Base-by-base conservation (phyloP, 768 basidiomycete genomes). In the Lactarius pseudohatsudake region DNA sequence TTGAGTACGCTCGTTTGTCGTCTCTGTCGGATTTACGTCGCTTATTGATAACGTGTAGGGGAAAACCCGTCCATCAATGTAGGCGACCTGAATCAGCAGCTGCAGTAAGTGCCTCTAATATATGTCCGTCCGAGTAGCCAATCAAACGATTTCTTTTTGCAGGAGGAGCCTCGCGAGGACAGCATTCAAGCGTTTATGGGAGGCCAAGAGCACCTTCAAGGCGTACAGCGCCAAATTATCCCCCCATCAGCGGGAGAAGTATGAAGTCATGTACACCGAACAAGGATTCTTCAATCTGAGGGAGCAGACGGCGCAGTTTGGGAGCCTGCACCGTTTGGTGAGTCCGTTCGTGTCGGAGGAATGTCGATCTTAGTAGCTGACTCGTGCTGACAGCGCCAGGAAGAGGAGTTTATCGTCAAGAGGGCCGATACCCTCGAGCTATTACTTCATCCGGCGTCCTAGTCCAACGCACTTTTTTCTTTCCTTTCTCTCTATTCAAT, bases 61-160 rank as follows among this genome's bases (percentile, higher is more conserved):
- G 43, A 59, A 28, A 22, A 63, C 20, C 65, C 65, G 28, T 20
- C 16, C 28, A 59, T 66, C 40, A 62, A 45, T 5, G 16, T 66
- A 30, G 61, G 50, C 15, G 65, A 43, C 22, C 32, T 66, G 40
- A 50, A 66, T 10, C 30, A 45, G 16, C 47, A 41, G 38, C 10
- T 66, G 18, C 41, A 62, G 65, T 66, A 62, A 45, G 65, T 62
- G 6, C 18, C 55, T 9, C 18, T 43, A 7, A 54, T 28, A 9
- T 13, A 6, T 59, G 20, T 34, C 16, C 30, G 8, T n/a, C n/a
- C n/a, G n/a, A n/a, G n/a, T n/a, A n/a, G n/a, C n/a, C n/a, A n/a
- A n/a, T n/a, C n/a, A n/a, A n/a, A n/a, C n/a, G n/a, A n/a, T n/a
- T n/a, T n/a, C n/a, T n/a, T n/a, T n/a, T n/a, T n/a, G n/a, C n/a